Conservation (phyloP, 2,329 filamentous ascomycete genomes). For the Colletotrichum gloeosporioides region DNA sequence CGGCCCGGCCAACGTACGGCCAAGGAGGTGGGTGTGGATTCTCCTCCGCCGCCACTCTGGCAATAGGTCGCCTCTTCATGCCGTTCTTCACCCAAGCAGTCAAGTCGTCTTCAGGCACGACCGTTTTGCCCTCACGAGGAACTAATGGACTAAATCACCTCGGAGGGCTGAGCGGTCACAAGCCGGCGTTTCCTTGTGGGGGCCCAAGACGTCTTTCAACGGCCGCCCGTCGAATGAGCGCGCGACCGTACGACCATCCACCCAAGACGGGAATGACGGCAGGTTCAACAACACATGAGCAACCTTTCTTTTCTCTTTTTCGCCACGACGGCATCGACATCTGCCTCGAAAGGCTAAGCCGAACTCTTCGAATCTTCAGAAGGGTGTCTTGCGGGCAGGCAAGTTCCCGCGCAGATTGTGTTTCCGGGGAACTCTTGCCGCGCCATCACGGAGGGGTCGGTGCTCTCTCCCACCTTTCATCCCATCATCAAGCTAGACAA, state of each 20-base stretch:
- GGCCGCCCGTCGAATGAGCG: background rate
- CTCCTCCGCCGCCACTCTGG: background rate
- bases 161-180: background rate
- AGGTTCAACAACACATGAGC: background rate
- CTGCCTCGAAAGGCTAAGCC: background rate
- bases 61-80: background rate
- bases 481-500: background rate
- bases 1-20: conserved; percentile 3
- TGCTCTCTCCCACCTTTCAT: background rate
- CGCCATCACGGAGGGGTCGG: background rate
- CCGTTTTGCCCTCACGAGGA: background rate
- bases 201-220: background rate
- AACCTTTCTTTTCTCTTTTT: background rate
- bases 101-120: background rate
- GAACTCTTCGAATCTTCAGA: background rate
- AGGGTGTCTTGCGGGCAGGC: background rate
- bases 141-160: background rate
- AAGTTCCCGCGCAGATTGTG: background rate
- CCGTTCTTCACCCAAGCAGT: background rate
- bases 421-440: background rate
- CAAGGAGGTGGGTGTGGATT: background rate
- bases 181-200: background rate
- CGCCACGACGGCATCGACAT: background rate
- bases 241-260: background rate
- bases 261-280: background rate